These are phyloP conservation scores for Rhizoclosmatium globosum DNA, from an alignment of 192 early-diverging fungal species.

Conservation along the genomic window DNA sequence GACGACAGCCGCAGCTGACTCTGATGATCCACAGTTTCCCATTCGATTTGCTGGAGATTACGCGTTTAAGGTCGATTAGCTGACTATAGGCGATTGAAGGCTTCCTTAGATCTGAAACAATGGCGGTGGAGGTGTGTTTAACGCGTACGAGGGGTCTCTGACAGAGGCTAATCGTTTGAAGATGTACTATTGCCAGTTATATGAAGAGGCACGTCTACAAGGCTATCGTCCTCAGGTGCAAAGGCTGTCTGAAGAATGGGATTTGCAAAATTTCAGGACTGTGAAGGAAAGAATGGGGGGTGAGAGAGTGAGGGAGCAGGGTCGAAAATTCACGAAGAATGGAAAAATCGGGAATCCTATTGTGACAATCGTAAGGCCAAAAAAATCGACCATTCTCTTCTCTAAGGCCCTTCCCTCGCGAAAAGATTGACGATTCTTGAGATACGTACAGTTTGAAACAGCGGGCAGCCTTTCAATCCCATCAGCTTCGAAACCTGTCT, in stretches of 20 bases:
- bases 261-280: constrained; percentile 8
- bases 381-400: neutral
- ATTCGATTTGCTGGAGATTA: constrained; percentile 18
- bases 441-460: too few species aligned
- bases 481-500: too few species aligned
- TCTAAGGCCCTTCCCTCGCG: too few species aligned
- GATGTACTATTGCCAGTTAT: too few species aligned
- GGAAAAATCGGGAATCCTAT: neutral
- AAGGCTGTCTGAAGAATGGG: neutral
- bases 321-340: neutral
- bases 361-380: neutral
- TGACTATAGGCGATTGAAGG: neutral
- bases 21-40: constrained; percentile 45
- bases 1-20: constrained; percentile 49
- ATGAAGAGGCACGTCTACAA: too few species aligned
- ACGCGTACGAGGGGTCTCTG: neutral
- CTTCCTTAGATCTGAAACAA: neutral
- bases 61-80: neutral
- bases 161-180: neutral
- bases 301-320: neutral
- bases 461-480: too few species aligned
- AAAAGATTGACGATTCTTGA: too few species aligned
- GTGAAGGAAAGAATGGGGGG: neutral
- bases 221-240: too few species aligned
- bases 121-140: neutral